Evolutionary conservation across 1,284 basidiomycete genomes (phyloP).

Genomic region (Stygiomarasmius scandens): DNA sequence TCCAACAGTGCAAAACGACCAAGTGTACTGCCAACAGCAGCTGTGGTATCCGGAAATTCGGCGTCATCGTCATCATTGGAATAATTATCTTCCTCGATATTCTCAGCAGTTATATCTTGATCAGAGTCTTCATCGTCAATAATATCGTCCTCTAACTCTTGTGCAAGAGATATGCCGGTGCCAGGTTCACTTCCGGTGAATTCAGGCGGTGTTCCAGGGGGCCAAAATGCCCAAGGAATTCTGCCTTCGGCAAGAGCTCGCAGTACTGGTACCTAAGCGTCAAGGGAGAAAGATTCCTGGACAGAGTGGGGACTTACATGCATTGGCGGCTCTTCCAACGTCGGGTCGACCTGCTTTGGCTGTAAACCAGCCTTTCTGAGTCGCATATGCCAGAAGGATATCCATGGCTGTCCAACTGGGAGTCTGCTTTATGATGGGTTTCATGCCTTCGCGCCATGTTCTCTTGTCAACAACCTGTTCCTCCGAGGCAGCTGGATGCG

Average conservation of each 20-base stretch:
- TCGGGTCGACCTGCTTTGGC: slow-evolving; percentile 90
- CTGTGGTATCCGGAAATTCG: slow-evolving; percentile 19
- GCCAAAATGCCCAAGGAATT: slow-evolving; percentile 86
- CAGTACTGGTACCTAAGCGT: slow-evolving; percentile 55
- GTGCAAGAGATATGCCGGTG: slow-evolving; percentile 63
- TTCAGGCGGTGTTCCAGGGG: slow-evolving; percentile 48
- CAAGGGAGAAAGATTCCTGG: slow-evolving; percentile 1
- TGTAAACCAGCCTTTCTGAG: slow-evolving; percentile 81
- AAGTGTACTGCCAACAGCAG: neutral
- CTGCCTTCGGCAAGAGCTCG: slow-evolving; percentile 78
- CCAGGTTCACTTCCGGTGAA: slow-evolving; percentile 32
- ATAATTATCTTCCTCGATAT: slow-evolving; percentile 22
- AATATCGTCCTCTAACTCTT: slow-evolving; percentile 22
- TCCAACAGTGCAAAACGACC: slow-evolving; percentile 16
- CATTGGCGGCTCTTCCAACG: slow-evolving; percentile 85
- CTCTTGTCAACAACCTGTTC: slow-evolving; percentile 60
- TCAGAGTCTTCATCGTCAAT: slow-evolving; percentile 28
- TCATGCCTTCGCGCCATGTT: slow-evolving; percentile 64
- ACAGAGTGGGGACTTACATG: slow-evolving; percentile 58
- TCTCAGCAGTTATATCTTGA: slow-evolving; percentile 29
- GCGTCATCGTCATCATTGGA: slow-evolving; percentile 32
- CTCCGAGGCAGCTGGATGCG: slow-evolving; percentile 46
- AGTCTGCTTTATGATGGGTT: slow-evolving; percentile 27
- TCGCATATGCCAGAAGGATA: slow-evolving; percentile 77
- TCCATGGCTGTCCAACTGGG: slow-evolving; percentile 77